Conservation (phyloP, 2,329 filamentous ascomycete genomes). For the Sordariomycetes sp. region DNA sequence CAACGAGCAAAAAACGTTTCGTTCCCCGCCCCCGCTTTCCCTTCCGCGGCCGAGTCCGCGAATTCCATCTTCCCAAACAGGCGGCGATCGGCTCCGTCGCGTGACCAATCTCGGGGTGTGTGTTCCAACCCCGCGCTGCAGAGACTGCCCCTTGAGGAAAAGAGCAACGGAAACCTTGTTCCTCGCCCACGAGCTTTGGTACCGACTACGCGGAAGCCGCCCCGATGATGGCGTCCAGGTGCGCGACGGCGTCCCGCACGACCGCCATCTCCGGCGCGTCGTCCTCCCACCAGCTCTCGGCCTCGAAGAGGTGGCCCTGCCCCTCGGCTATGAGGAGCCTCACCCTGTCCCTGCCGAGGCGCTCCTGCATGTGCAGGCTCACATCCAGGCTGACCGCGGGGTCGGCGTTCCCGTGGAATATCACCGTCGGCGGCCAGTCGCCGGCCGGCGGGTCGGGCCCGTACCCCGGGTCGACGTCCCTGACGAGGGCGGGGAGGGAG, state of each 20-base stretch:
- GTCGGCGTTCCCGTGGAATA: conserved; percentile 21
- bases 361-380: conserved; percentile 15
- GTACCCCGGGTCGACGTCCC: conserved; percentile 18
- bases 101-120: too few relatives aligned
- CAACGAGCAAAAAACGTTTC: too few relatives aligned
- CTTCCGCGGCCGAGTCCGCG: too few relatives aligned
- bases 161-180: too few relatives aligned
- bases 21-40: too few relatives aligned
- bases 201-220: neutral
- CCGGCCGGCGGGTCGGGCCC: conserved; percentile 5
- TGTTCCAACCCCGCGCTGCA: too few relatives aligned
- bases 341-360: conserved; percentile 15
- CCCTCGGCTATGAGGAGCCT: conserved; percentile 28
- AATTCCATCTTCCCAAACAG: too few relatives aligned
- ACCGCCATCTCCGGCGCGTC: conserved; percentile 29
- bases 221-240: neutral
- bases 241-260: conserved; percentile 15
- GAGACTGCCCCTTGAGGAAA: too few relatives aligned
- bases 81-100: too few relatives aligned
- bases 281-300: conserved; percentile 60
- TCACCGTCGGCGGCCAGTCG: conserved; percentile 21
- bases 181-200: too few relatives aligned
- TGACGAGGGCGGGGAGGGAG: conserved; percentile 15
- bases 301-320: conserved; percentile 37
- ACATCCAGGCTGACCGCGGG: conserved; percentile 16